Base-by-base conservation (phyloP, 1,139 yeast genomes). In the Pichia inconspicua region DNA sequence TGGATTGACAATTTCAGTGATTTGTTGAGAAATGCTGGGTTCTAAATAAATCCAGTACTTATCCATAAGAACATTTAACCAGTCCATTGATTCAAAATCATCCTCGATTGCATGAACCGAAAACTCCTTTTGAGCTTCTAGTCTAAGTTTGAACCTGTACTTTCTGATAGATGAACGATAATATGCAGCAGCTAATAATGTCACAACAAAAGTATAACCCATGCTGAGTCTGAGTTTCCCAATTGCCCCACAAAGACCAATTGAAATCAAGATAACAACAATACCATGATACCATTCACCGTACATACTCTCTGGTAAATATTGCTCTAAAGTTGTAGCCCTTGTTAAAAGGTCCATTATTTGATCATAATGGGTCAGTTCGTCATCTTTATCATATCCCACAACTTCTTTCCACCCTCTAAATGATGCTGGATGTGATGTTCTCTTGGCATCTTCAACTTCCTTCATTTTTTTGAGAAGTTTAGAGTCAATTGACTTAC, bases 261-360 rank as follows among this genome's bases (percentile, higher is more conserved):
- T 89, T 2, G 85, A 86, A 8, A 75, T 66, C 30, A 83, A 68
- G 54, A 88, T 70, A 43, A 79, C 74, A 0, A 78, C 96, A 15
- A 84, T 82, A 53, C 84, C 83, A 64, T 92, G 98, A 63, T 83
- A 92, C 97, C 98, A 92, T 61, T 92, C 97, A 48, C 98, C 98
- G 59, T 84, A 87, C 12, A 78, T 75, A 32, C 67, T 71, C 32
- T 84, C 81, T 2, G 95, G 92, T 47, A 90, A 69, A 59, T 82
- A 77, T 58, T 85, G 92, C 53, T 88, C 75, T 14, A 69, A 43
- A 42, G 82, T 59, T 0, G 96, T 86, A 10, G 86, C 78, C 40
- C 77, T 75, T 37, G 83, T 74, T 50, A 81, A 68, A 55, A 88
- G 70, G 62, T 84, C 90, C 51, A 74, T 70, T 51, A 83, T 72